These are phyloP conservation scores for Hysterangium stoloniferum DNA, from an alignment of 768 basidiomycete species.

Conservation along the genomic window DNA sequence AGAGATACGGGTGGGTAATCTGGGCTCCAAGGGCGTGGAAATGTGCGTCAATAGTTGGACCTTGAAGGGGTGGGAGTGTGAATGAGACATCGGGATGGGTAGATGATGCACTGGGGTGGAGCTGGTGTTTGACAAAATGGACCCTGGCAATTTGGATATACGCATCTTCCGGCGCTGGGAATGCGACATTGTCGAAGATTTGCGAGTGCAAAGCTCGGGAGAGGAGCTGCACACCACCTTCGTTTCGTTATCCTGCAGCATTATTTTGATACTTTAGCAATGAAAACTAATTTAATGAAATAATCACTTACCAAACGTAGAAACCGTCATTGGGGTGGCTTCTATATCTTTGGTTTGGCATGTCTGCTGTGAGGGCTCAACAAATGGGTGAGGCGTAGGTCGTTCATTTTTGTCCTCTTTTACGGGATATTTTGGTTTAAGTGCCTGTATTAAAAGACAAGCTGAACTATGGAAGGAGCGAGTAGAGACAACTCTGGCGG, in stretches of 20 bases:
- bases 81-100: slow-evolving; percentile 66
- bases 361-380: too few species aligned
- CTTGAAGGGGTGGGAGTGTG: slow-evolving; percentile 78
- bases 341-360: too few species aligned
- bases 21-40: slow-evolving; percentile 72
- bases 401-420: too few species aligned
- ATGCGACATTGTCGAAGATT: slow-evolving; percentile 64
- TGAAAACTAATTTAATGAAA: too few species aligned
- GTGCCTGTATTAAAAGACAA: too few species aligned
- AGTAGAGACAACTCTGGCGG: too few species aligned
- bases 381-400: too few species aligned
- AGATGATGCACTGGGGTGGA: slow-evolving; percentile 74
- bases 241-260: slow-evolving; percentile 59
- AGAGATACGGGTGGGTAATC: slow-evolving; percentile 70
- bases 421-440: too few species aligned
- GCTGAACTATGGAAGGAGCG: too few species aligned
- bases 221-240: slow-evolving; percentile 89
- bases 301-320: too few species aligned
- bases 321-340: too few species aligned
- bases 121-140: slow-evolving; percentile 74
- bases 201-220: slow-evolving; percentile 75
- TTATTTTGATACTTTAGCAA: too few species aligned
- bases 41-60: slow-evolving; percentile 75
- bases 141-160: slow-evolving; percentile 70
- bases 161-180: slow-evolving; percentile 50